Evolutionary conservation across 495 filamentous ascomycete species (phyloP), one percentile per base, ranked within the genome.

Genomic region (Aspergillus haitiensis): DNA sequence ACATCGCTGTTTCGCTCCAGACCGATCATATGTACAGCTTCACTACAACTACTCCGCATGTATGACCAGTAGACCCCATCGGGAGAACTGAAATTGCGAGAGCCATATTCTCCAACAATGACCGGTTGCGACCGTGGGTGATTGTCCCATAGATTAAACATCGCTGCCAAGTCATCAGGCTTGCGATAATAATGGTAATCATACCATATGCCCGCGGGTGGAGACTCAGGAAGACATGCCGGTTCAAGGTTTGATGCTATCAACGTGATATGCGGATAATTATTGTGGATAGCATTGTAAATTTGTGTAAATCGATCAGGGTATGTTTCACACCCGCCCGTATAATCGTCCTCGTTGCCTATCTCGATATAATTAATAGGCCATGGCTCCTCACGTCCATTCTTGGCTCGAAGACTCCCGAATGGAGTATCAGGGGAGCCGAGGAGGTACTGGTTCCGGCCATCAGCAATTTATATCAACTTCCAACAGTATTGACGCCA

Each of bases 11-110:
- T 90, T 21, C 86, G 76, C 71, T 91, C 88, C 44, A 84, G 78
- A 31, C 84, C 86, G 37, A 91, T 78, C 61, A 88, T 78, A 60
- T 83, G 88, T 32, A 90, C 81, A 2, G 86, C 86, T 63, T 92
- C 87, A 27, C 75, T 79, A 40, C 88, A 82, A 44, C 79, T 78
- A 40, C 82, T 84, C 56, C 80, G 83, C 83, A 88, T 59, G 52
- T 66, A 74, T 52, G 79, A 69, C 74, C 70, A 73, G 55, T 63
- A 74, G 0, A 59, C 55, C 6, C 71, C 71, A 7, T 61, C 58
- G 0, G 61, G 45, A n/a, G 51, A 71, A 31, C 79, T 78, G 6
- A 81, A 78, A 21, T 85, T 78, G 7, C 83, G 72, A 55, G 70
- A 75, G 2, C 86, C 85, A 64, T 83, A 86, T 69, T 88, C 86